Evolutionary conservation across 2,329 filamentous ascomycete genomes (phyloP), one percentile per base, ranked within the genome.

Genomic region (Alternaria viburni): DNA sequence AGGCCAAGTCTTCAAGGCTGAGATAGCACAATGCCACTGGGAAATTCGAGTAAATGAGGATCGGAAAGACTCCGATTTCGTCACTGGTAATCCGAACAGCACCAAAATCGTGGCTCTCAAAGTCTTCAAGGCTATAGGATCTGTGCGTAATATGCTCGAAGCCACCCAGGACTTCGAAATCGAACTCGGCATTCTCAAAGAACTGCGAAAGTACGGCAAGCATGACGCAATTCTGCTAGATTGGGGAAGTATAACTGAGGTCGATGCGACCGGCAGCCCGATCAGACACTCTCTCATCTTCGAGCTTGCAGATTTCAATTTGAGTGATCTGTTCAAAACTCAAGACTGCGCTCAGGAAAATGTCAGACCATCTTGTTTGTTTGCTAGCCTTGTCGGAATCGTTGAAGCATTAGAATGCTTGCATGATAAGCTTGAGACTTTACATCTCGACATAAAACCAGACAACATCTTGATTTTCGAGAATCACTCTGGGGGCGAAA

Each of bases 391-490:
- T 3, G 45, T 23, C 0, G 45, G 26, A n/a, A 21, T 49, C 2
- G 1, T 49, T 8, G 21, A 49, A 25, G 45, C 45, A 4, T 25
- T 49, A 8, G 50, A 17, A 4, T 36, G 17, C 15, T 25, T 54
- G 21, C 50, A 54, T 5, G 1, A 36, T 1, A 4, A 54, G 10
- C 17, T 54, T 4, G 5, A 54, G 0, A 32, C 17, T 23, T 7
- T 54, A 0, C 50, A 54, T 54, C 50, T 54, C 12, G 50, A 54
- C 19, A 54, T 54, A 8, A 54, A 54, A 36, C 50, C 50, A 19
- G 50, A 54, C 13, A 54, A 54, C 13, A 54, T 54, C 11, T 11
- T 54, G 28, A 30, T 54, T 0, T 54, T 54, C 12, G 50, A 54
- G 19, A 49, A 13, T 3, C 1, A 0, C 15, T 9, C 21, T 3